Percentiles rank a stretch among this genome's conserved stretches.
phyloP scores from a whole-genome alignment of 257 asterid species.

The Apocynum venetum region DNA sequence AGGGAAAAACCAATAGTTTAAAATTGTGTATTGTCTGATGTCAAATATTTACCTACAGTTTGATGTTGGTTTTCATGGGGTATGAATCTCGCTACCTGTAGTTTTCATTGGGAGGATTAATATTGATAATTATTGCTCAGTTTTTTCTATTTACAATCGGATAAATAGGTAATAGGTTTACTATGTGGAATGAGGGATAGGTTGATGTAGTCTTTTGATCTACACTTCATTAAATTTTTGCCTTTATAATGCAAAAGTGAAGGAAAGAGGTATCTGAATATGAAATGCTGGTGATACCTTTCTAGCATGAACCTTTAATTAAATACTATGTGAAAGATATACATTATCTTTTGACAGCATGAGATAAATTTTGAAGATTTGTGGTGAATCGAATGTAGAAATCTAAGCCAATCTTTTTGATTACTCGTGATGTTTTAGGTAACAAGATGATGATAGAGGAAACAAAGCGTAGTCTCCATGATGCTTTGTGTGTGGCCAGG shows the following conservation, averaged over 20 bases:
- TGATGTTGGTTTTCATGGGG: not conserved
- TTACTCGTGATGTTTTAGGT: slow-evolving; percentile 37
- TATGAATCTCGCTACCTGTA: not conserved
- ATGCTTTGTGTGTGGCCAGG: slow-evolving; percentile 90
- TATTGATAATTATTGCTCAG: not conserved
- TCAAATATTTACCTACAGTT: not conserved
- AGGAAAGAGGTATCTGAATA: not conserved
- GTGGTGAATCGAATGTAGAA: not conserved
- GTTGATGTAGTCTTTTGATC: not conserved
- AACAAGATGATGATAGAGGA: slow-evolving; percentile 99
- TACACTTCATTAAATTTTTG: not conserved
- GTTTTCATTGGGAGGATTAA: not conserved
- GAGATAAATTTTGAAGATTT: not conserved
- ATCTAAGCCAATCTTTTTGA: not conserved
- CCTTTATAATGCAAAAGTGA: not conserved
- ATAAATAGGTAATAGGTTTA: not conserved
- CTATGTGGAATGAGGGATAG: not conserved
- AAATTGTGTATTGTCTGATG: not conserved
- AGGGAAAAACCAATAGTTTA: not conserved
- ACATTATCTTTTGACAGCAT: not conserved
- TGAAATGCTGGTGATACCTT: not conserved
- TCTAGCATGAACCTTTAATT: not conserved
- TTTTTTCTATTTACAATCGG: not conserved
- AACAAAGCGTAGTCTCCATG: slow-evolving; percentile 96
- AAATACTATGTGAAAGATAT: not conserved